Conservation (phyloP, 2,329 filamentous ascomycete species). For the Fusarium secorum region DNA sequence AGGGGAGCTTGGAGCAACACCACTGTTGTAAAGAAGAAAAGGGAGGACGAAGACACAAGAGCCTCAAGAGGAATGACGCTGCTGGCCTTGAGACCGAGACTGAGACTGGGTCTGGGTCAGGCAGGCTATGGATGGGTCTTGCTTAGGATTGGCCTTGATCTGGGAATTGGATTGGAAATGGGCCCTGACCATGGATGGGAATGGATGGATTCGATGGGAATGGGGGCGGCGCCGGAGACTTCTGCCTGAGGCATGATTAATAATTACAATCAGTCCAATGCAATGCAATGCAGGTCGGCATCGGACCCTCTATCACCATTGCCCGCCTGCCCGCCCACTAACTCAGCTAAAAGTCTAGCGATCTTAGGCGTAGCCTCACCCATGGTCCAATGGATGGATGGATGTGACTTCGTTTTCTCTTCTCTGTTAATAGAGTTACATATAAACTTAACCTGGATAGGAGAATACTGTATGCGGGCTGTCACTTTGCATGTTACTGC, state of each 20-base stretch:
- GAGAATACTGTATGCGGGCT: neutral
- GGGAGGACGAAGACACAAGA: slow-evolving; percentile 23
- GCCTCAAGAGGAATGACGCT: slow-evolving; percentile 31
- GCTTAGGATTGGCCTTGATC: slow-evolving; percentile 21
- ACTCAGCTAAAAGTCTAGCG: neutral
- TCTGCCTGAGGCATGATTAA: slow-evolving; percentile 33
- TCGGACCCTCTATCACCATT: slow-evolving; percentile 5
- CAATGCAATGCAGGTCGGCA: neutral
- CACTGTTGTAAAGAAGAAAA: slow-evolving; percentile 14
- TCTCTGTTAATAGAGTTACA: neutral
- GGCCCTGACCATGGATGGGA: slow-evolving; percentile 22
- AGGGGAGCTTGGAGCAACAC: neutral
- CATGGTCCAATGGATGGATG: neutral
- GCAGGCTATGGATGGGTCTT: slow-evolving; percentile 35
- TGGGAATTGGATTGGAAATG: slow-evolving; percentile 41
- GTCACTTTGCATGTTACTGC: neutral
- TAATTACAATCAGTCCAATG: neutral
- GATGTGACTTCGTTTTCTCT: neutral
- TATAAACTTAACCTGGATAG: neutral
- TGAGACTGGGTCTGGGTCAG: slow-evolving; percentile 21
- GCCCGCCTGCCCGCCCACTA: neutral
- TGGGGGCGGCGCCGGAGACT: slow-evolving; percentile 24
- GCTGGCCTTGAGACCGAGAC: slow-evolving; percentile 30
- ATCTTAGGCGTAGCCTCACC: neutral
- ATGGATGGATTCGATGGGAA: slow-evolving; percentile 8